phyloP scores from a whole-genome alignment of 1,284 basidiomycete species.

The Fomitiporia mediterranea region DNA sequence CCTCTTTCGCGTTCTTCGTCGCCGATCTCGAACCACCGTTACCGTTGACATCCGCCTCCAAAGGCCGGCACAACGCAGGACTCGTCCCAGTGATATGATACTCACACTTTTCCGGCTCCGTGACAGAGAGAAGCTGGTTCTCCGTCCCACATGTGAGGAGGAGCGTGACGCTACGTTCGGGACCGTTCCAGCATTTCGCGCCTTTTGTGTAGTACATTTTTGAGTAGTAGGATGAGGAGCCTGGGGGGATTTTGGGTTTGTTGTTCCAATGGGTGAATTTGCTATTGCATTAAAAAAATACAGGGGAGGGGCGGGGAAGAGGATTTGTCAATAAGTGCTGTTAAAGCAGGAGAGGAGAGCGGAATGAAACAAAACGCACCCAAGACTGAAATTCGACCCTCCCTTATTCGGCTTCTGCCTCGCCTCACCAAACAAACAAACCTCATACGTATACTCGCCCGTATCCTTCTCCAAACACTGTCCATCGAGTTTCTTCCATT shows the following conservation, averaged over 20 bases:
- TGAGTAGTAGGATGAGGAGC: constrained; percentile 71
- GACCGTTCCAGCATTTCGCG: constrained; percentile 96
- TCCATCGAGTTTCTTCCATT: constrained; percentile 93
- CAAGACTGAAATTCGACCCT: constrained; percentile 75
- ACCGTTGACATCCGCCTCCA: constrained; percentile 34
- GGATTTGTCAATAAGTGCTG: too few species aligned
- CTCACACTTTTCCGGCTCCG: constrained; percentile 96
- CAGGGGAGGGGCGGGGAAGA: constrained; percentile 1
- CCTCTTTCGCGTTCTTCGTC: constrained; percentile 40
- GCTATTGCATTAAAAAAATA: constrained; percentile 34
- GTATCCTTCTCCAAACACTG: constrained; percentile 77
- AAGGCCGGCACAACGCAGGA: constrained; percentile 84
- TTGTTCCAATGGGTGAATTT: constrained; percentile 77
- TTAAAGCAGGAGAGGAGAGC: not conserved
- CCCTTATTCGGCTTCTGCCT: constrained; percentile 88
- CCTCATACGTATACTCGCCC: constrained; percentile 95
- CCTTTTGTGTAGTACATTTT: constrained; percentile 82
- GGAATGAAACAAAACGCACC: constrained; percentile 47
- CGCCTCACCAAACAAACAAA: constrained; percentile 90
- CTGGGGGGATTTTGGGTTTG: constrained; percentile 47
- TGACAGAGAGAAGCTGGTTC: constrained; percentile 78
- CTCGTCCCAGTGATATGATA: constrained; percentile 86
- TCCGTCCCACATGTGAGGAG: constrained; percentile 81
- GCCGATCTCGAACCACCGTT: not conserved
- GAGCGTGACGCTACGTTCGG: constrained; percentile 79